Percentiles rank a stretch among this genome's conserved stretches.
Conservation (phyloP, 768 basidiomycete genomes). For the Serendipita vermifera region DNA sequence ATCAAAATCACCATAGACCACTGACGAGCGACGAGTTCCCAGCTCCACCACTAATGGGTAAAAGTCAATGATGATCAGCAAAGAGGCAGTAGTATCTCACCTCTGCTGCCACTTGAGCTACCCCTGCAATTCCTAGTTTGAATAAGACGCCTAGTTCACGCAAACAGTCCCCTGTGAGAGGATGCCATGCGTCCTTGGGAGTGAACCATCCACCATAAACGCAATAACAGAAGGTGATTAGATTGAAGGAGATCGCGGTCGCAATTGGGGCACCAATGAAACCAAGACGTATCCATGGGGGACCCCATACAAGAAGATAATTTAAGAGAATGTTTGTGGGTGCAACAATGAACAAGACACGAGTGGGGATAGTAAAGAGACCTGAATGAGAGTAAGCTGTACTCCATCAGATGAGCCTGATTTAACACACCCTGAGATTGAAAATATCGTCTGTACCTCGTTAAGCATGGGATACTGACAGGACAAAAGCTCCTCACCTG, state of each 20-base stretch:
- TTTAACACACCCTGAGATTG: slow-evolving; percentile 56
- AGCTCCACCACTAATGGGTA: slow-evolving; percentile 93
- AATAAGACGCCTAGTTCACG: slow-evolving; percentile 53
- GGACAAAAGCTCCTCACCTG: slow-evolving; percentile 24
- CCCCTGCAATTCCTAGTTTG: slow-evolving; percentile 69
- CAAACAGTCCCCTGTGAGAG: slow-evolving; percentile 50
- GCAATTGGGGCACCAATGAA: slow-evolving; percentile 90
- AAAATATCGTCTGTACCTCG: slow-evolving; percentile 53
- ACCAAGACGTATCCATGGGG: slow-evolving; percentile 60
- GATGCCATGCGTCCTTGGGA: slow-evolving; percentile 71
- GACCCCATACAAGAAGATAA: slow-evolving; percentile 85
- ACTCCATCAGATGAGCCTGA: not conserved
- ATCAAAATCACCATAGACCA: slow-evolving; percentile 9
- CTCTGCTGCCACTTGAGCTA: slow-evolving; percentile 31
- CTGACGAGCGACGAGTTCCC: slow-evolving; percentile 65
- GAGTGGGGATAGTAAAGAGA: slow-evolving; percentile 73
- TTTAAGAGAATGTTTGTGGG: slow-evolving; percentile 78
- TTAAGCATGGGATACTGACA: not conserved
- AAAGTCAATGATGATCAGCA: not conserved
- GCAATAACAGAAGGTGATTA: slow-evolving; percentile 54
- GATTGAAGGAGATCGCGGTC: slow-evolving; percentile 76
- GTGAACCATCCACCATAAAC: slow-evolving; percentile 50
- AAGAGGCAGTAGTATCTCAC: not conserved
- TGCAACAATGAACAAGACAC: slow-evolving; percentile 67
- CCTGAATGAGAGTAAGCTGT: slow-evolving; percentile 28